phyloP scores from a whole-genome alignment of 208 protist species.

The Acanthamoeba castellanii region DNA sequence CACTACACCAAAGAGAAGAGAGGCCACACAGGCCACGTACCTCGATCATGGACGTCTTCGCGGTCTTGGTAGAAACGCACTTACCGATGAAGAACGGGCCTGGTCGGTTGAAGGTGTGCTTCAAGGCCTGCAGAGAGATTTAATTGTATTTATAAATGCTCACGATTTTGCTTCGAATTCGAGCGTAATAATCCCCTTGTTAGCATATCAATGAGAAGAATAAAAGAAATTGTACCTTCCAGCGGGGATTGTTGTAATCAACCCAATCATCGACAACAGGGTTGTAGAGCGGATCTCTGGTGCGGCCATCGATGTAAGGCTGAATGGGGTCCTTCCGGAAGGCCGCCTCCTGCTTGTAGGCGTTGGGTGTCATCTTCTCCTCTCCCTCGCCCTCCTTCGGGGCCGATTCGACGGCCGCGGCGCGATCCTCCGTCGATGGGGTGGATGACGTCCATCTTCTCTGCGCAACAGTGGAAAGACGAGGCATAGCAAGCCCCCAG shows the following conservation, averaged over 20 bases:
- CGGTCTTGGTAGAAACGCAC: constrained; percentile 55
- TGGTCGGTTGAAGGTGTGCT: constrained; percentile 44
- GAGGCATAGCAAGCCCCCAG: not conserved
- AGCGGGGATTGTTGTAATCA: constrained; percentile 61
- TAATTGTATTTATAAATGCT: not conserved
- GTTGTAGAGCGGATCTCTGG: constrained; percentile 34
- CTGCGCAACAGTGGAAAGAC: not conserved
- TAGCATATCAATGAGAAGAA: not conserved
- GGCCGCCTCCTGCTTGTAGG: constrained; percentile 25
- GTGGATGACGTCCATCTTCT: not conserved
- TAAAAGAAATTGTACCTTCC: constrained; percentile 1
- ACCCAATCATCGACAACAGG: constrained; percentile 65
- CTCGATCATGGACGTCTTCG: constrained; percentile 54
- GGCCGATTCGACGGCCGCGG: not conserved
- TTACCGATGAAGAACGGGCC: constrained; percentile 69
- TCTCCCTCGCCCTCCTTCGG: not conserved
- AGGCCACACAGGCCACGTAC: not conserved
- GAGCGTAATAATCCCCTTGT: not conserved
- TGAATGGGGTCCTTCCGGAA: constrained; percentile 22
- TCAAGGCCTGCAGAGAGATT: not conserved
- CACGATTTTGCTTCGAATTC: not conserved
- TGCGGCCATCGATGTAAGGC: constrained; percentile 3
- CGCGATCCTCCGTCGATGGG: not conserved
- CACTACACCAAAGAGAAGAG: not conserved
- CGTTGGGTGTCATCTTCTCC: not conserved